A percentile compares a stretch with the other conserved stretches of the same genome.
These are phyloP conservation scores for Candida labiduridarum DNA, from an alignment of 1,139 yeast genomes.

Conservation along the genomic window DNA sequence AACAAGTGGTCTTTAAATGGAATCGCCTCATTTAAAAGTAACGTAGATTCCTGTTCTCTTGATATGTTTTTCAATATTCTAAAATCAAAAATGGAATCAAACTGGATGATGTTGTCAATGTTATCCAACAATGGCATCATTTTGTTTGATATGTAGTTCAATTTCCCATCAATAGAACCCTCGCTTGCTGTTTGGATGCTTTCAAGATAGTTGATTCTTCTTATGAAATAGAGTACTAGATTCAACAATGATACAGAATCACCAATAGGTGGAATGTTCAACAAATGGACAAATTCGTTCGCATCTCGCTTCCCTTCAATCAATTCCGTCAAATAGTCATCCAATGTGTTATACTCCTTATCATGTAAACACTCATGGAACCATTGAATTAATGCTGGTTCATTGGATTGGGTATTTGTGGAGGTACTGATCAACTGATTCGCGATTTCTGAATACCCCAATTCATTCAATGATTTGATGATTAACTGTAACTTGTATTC, in stretches of 20 bases:
- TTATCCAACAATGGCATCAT: constrained; percentile 34
- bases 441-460: constrained; percentile 26
- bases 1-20: background rate
- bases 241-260: constrained; percentile 16
- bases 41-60: constrained; percentile 30
- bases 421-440: constrained; percentile 14
- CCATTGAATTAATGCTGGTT: constrained; percentile 23
- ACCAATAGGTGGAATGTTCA: constrained; percentile 11
- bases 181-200: constrained; percentile 11
- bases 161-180: constrained; percentile 14
- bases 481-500: constrained; percentile 36
- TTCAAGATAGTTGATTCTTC: constrained; percentile 22
- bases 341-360: constrained; percentile 27
- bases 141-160: constrained; percentile 28
- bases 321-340: constrained; percentile 15
- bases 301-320: constrained; percentile 3
- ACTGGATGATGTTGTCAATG: constrained; percentile 13
- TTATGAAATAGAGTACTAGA: constrained; percentile 28
- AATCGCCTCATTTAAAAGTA: constrained; percentile 19
- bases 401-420: constrained; percentile 5
- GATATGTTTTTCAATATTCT: constrained; percentile 18
- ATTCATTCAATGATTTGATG: constrained; percentile 32
- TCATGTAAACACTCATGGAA: constrained; percentile 22
- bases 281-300: constrained; percentile 10
- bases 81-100: constrained; percentile 9